These are phyloP conservation scores for Parastagonospora avenae DNA, from an alignment of 2,329 filamentous ascomycete genomes.

Conservation along the genomic window DNA sequence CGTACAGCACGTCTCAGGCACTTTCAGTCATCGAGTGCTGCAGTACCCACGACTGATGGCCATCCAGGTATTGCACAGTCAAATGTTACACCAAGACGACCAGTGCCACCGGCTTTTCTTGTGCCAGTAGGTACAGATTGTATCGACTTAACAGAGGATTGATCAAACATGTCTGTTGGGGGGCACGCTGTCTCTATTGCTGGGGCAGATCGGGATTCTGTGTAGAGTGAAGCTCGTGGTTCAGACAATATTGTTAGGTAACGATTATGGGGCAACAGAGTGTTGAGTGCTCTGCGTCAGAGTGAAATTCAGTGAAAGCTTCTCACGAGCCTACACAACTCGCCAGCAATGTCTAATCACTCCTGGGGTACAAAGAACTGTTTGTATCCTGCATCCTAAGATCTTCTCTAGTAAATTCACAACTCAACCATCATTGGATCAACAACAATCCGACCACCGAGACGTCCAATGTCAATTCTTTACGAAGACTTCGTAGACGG, in stretches of 20 bases:
- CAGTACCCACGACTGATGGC: not conserved
- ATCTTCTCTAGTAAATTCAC: not conserved
- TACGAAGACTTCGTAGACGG: constrained; percentile 7
- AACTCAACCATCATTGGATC: not conserved
- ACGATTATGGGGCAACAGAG: too few relatives aligned
- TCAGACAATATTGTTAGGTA: too few relatives aligned
- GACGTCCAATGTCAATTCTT: not conserved
- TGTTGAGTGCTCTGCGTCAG: too few relatives aligned
- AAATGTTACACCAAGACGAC: not conserved
- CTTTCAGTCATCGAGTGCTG: constrained; percentile 4
- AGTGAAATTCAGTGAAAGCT: too few relatives aligned
- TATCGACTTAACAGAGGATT: constrained; percentile 20
- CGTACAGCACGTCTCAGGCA: constrained; percentile 19
- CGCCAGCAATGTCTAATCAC: too few relatives aligned
- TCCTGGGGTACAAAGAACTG: too few relatives aligned
- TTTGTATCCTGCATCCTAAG: too few relatives aligned
- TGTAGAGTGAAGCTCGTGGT: too few relatives aligned
- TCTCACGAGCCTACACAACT: too few relatives aligned
- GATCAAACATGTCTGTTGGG: not conserved
- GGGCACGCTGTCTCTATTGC: too few relatives aligned
- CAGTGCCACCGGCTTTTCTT: not conserved
- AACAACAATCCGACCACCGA: not conserved
- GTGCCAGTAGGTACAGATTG: constrained; percentile 6
- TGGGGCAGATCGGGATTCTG: too few relatives aligned
- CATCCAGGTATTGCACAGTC: not conserved